Conservation (phyloP, 2,329 filamentous ascomycete species). For the Penicillium sp. region DNA sequence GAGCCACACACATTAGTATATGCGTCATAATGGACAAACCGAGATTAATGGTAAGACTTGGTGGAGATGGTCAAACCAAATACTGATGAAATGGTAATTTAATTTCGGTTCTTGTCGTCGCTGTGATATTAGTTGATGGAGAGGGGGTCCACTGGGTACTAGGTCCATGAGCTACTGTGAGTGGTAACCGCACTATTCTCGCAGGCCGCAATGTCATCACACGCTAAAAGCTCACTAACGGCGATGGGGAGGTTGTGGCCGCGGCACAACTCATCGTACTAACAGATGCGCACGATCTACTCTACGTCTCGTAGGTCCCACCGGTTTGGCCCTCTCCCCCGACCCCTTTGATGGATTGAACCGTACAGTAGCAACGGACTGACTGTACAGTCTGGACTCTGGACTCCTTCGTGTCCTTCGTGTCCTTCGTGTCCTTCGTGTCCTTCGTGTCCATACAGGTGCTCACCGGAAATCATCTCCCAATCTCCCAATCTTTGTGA, state of each 20-base stretch:
- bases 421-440: too few relatives aligned
- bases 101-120: neutral
- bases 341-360: neutral
- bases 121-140: neutral
- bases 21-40: neutral
- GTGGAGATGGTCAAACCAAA: neutral
- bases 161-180: too few relatives aligned
- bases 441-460: neutral
- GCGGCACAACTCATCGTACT: constrained; percentile 2
- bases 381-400: neutral
- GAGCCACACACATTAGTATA: neutral
- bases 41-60: neutral
- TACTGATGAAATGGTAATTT: neutral
- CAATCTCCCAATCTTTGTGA: too few relatives aligned
- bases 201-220: neutral
- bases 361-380: neutral
- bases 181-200: too few relatives aligned
- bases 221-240: neutral
- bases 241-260: neutral
- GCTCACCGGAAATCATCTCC: neutral
- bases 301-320: constrained; percentile 3
- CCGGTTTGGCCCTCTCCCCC: neutral
- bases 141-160: neutral
- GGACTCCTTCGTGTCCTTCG: neutral
- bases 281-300: constrained; percentile 14